phyloP scores from a whole-genome alignment of 176 grass and related monocot genomes.

The Triticum timopheevii region DNA sequence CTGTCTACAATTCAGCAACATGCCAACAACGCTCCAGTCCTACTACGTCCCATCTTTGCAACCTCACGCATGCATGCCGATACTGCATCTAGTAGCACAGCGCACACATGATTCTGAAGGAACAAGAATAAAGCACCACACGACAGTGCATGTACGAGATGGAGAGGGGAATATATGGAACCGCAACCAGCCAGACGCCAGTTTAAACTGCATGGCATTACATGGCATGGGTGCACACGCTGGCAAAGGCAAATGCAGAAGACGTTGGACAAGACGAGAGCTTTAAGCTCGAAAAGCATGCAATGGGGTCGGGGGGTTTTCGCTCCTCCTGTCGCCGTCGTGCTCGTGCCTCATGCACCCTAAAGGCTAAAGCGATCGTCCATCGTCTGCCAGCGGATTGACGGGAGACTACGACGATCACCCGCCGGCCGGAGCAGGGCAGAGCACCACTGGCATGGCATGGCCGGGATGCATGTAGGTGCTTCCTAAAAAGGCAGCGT shows the following conservation, averaged over 20 bases:
- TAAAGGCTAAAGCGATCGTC: constrained; percentile 37
- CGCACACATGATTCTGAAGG: not conserved
- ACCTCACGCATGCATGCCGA: not conserved
- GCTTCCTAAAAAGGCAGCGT: not conserved
- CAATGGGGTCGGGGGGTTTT: not conserved
- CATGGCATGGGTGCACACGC: not conserved
- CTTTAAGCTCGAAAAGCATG: constrained; percentile 8
- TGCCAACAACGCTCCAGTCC: not conserved
- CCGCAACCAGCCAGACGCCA: not conserved
- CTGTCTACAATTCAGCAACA: not conserved
- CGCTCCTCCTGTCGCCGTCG: not conserved
- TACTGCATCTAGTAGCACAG: not conserved
- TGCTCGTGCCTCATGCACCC: not conserved
- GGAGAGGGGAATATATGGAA: not conserved
- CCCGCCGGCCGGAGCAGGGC: not conserved
- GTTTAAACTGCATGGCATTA: not conserved
- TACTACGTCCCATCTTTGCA: not conserved
- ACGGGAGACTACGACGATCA: constrained; percentile 19
- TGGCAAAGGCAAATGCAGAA: not conserved
- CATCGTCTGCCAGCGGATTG: not conserved
- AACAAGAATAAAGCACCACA: constrained; percentile 13
- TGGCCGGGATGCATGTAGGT: not conserved
- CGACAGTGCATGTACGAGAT: not conserved
- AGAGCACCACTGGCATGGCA: not conserved
- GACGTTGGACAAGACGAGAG: not conserved